Evolutionary conservation across 106 monocot genomes (phyloP), one percentile per base, ranked within the genome.

Genomic region (Posidonia australis): DNA sequence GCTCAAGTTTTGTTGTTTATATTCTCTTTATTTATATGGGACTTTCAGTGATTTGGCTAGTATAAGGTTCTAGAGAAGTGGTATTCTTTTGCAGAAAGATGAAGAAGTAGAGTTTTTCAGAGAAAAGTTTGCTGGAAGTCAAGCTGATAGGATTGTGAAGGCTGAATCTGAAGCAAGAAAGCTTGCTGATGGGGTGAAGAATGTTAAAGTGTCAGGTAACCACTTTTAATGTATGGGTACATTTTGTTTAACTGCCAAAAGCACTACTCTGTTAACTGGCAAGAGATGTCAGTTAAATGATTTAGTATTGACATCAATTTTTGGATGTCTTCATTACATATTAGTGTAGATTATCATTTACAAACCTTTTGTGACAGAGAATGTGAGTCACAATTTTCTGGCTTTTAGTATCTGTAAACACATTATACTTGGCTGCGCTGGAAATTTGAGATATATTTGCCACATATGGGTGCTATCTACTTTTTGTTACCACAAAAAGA

Each of bases 121-220:
- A 63, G 54, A 77, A 31, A 86, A 72, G 74, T 96, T 87, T 84
- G 74, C 94, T 66, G 94, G 94, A 30, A 90, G 90, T 77, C 94
- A 96, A 77, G 86, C 94, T 71, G 94, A 96, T 24, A 86, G 94
- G 70, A 57, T 51, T 41, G 58, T 65, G 29, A 90, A 84, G 54
- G 78, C 80, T 30, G 81, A 78, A 67, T 77, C 80, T 64, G 87
- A 90, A 68, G 75, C 80, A 16, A 89, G 78, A 36, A 81, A 78
- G 51, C 46, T 90, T 28, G 78, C 82, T 51, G 86, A 84, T 36
- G 64, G 84, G 67, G 75, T 89, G 24, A 89, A 89, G 63, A 62
- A 45, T 27, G 72, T 86, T 51, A 84, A 70, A 46, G 44, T 94
- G 62, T 74, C 86, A 67, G 90, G 94, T 90, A 79, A 11, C 7